These are phyloP conservation scores for Blastosporella zonata DNA, from an alignment of 1,284 basidiomycete species.

Conservation along the genomic window DNA sequence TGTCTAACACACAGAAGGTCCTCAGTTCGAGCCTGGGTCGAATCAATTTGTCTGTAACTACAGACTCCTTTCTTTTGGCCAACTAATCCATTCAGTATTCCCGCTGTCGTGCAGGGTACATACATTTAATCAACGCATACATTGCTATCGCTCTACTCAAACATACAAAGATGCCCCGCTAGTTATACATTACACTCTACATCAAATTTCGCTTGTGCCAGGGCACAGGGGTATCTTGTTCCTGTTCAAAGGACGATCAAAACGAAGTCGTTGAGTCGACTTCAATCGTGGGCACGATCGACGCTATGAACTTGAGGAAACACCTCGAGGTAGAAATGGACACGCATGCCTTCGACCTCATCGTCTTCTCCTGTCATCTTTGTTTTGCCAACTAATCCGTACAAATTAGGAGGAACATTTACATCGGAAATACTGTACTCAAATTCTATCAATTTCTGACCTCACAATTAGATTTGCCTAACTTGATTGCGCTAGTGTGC, in stretches of 20 bases:
- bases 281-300: slow-evolving; percentile 93
- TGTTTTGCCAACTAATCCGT: too few relatives aligned
- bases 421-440: too few relatives aligned
- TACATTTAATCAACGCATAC: too few relatives aligned
- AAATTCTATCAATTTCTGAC: too few relatives aligned
- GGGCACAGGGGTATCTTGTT: slow-evolving; percentile 15
- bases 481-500: too few relatives aligned
- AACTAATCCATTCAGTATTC: too few relatives aligned
- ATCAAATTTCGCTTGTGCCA: not conserved
- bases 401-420: too few relatives aligned
- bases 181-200: slow-evolving; percentile 11
- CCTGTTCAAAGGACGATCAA: slow-evolving; percentile 32
- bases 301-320: slow-evolving; percentile 98
- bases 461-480: too few relatives aligned
- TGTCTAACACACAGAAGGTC: slow-evolving; percentile 36
- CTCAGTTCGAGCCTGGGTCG: slow-evolving; percentile 16
- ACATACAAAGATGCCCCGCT: slow-evolving; percentile 5
- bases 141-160: not conserved
- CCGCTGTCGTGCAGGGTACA: too few relatives aligned
- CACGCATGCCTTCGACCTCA: slow-evolving; percentile 82
- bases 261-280: slow-evolving; percentile 88
- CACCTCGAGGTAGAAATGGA: slow-evolving; percentile 94
- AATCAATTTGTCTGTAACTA: too few relatives aligned
- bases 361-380: slow-evolving; percentile 57
- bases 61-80: too few relatives aligned